Evolutionary conservation across 1,284 basidiomycete genomes (phyloP).

Genomic region (Malassezia vespertilionis): DNA sequence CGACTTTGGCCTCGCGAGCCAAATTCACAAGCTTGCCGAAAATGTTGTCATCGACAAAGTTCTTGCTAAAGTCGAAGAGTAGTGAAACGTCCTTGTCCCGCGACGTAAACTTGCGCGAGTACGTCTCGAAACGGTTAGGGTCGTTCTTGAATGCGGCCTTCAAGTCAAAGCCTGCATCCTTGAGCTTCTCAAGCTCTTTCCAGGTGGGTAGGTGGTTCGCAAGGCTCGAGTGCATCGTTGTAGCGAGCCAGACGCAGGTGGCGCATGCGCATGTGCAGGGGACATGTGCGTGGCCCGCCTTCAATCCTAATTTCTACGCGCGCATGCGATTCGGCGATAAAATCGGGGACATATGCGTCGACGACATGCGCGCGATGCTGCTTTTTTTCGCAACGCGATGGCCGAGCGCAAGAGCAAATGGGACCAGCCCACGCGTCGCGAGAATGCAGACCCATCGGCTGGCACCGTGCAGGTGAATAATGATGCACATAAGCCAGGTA

Average conservation of each 20-base stretch:
- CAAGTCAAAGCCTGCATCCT: constrained; percentile 70
- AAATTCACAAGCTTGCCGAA: constrained; percentile 60
- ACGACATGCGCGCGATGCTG: too few species aligned
- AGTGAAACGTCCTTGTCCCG: constrained; percentile 62
- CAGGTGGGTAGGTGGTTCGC: constrained; percentile 52
- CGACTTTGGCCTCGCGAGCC: constrained; percentile 73
- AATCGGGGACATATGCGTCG: background rate
- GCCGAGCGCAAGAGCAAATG: constrained; percentile 21
- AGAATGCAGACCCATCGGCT: background rate
- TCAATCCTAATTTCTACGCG: too few species aligned
- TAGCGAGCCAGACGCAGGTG: background rate
- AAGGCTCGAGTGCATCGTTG: background rate
- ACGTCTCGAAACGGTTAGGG: constrained; percentile 71
- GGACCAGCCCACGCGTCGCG: constrained; percentile 13
- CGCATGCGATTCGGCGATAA: too few species aligned
- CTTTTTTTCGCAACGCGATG: constrained; percentile 4
- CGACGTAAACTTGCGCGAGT: constrained; percentile 63
- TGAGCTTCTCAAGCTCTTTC: constrained; percentile 78
- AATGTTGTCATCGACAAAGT: constrained; percentile 79
- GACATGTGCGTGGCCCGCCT: too few species aligned
- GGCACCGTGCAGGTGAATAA: background rate
- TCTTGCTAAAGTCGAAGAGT: constrained; percentile 93
- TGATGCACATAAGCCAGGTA: constrained; percentile 5
- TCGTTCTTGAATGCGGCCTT: constrained; percentile 84
- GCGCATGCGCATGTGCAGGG: too few species aligned